A percentile compares a stretch with the other conserved stretches of the same genome.
These are phyloP conservation scores for Aspergillus brasiliensis DNA, from an alignment of 2,329 filamentous ascomycete species.

Conservation along the genomic window DNA sequence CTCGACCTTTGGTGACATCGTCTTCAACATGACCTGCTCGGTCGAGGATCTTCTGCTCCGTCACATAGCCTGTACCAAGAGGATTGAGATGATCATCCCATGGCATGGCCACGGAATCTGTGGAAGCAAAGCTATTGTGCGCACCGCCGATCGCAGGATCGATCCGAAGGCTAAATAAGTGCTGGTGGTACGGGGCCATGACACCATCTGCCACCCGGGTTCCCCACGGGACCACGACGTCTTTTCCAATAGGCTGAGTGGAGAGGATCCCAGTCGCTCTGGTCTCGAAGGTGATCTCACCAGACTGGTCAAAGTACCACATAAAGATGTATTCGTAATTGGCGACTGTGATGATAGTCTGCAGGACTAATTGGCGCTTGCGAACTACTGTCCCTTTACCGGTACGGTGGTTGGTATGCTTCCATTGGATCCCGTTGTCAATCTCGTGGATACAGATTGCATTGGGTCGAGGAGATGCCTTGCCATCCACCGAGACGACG, in stretches of 20 bases:
- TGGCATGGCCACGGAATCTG: constrained; percentile 60
- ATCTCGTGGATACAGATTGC: constrained; percentile 47
- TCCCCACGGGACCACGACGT: constrained; percentile 39
- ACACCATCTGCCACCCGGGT: constrained; percentile 47
- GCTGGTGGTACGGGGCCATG: constrained; percentile 48
- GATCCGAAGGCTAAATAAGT: constrained; percentile 47
- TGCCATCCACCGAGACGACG: constrained; percentile 35
- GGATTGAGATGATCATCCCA: constrained; percentile 52
- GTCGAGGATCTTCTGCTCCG: constrained; percentile 44
- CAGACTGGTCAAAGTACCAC: constrained; percentile 46
- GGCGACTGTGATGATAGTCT: constrained; percentile 44
- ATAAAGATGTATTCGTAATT: constrained; percentile 51
- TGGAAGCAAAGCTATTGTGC: constrained; percentile 53
- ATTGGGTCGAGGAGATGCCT: constrained; percentile 43
- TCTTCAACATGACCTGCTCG: constrained; percentile 49
- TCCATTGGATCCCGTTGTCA: constrained; percentile 44
- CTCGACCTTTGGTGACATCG: constrained; percentile 42
- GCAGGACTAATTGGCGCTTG: constrained; percentile 39
- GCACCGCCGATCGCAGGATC: constrained; percentile 46
- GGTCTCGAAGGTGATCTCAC: constrained; percentile 44
- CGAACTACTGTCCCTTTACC: constrained; percentile 36
- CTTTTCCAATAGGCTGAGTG: constrained; percentile 36
- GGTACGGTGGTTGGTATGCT: constrained; percentile 45
- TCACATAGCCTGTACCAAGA: constrained; percentile 53
- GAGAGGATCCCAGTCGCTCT: constrained; percentile 51